Evolutionary conservation across 2,329 filamentous ascomycete species (phyloP), one percentile per base, ranked within the genome.

Genomic region (Monilinia fructigena): DNA sequence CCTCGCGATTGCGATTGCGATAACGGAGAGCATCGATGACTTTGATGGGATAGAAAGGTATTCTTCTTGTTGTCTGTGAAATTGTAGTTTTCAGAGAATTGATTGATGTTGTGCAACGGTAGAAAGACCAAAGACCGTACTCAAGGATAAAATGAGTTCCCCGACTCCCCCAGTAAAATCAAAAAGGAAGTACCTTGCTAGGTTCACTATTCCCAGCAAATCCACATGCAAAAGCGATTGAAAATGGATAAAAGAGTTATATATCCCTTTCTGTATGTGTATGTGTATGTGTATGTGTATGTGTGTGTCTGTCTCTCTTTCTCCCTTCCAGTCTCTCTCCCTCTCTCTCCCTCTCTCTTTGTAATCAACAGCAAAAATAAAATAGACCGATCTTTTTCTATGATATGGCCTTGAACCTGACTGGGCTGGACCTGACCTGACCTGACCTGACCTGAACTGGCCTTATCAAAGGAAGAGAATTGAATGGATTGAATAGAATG

Each of bases 171-270:
- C 54, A 58, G 53, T 26, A 47, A 55, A 42, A 56, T n/a, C 20
- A 38, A 59, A 65, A 38, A 47, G 58, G 23, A 35, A n/a, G 48
- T 5, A 78, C 73, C 11, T 70, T 81, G 11, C 72, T 76, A 18
- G 80, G 79, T 12, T 73, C 72, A 68, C 71, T 81, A 16, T 81
- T 76, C 67, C 72, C 75, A 35, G 77, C 75, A 11, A 55, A 54
- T 26, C 56, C 58, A 56, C 61, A 56, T 42, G 68, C 69, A 10
- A 70, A 70, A 47, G 70, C 67, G 8, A 60, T 48, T 60, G 56
- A 42, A 48, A 59, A 69, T 75, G 58, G 58, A 50, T 38, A 28
- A 10, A 60, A 45, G 31, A 50, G 42, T 6, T 40, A 14, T 35
- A 35, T 35, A 3, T 35, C 31, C 31, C 31, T 35, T 35, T 8